phyloP scores from a whole-genome alignment of 495 filamentous ascomycete genomes.

The Penicillium odoratum region DNA sequence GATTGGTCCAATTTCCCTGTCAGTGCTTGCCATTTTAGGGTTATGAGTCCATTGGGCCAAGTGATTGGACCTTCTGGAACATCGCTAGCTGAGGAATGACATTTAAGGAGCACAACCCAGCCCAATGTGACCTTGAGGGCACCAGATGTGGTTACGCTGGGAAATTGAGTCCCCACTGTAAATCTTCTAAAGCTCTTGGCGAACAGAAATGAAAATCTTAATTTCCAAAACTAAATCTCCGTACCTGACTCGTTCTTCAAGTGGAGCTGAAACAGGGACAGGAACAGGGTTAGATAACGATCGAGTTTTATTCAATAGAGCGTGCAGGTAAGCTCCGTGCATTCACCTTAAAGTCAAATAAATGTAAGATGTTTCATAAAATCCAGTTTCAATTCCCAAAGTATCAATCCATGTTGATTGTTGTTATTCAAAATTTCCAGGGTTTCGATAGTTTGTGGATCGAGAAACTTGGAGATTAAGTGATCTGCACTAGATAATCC shows the following conservation, averaged over 20 bases:
- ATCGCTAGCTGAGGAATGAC: neutral
- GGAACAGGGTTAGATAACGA: neutral
- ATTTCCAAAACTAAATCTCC: neutral
- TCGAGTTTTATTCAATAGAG: neutral
- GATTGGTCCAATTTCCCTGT: neutral
- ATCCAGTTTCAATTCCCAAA: too few relatives aligned
- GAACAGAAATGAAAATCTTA: conserved; percentile 5
- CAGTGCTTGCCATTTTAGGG: neutral
- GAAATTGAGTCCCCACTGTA: conserved; percentile 9
- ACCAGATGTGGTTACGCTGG: conserved; percentile 1
- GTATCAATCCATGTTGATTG: too few relatives aligned
- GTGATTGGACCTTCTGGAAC: neutral
- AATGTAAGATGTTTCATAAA: too few relatives aligned
- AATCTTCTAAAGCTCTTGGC: neutral
- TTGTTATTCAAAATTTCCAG: neutral
- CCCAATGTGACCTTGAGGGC: conserved; percentile 1
- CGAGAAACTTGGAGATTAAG: neutral
- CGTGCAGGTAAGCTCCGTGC: neutral
- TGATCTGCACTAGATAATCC: conserved; percentile 2
- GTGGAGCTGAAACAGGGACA: neutral
- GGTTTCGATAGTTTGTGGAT: neutral
- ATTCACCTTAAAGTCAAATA: neutral
- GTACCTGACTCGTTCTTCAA: neutral
- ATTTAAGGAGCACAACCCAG: neutral
- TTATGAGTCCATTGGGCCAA: neutral